Evolutionary conservation across 2,329 filamentous ascomycete species (phyloP).

Genomic region (Ascochyta pisi): DNA sequence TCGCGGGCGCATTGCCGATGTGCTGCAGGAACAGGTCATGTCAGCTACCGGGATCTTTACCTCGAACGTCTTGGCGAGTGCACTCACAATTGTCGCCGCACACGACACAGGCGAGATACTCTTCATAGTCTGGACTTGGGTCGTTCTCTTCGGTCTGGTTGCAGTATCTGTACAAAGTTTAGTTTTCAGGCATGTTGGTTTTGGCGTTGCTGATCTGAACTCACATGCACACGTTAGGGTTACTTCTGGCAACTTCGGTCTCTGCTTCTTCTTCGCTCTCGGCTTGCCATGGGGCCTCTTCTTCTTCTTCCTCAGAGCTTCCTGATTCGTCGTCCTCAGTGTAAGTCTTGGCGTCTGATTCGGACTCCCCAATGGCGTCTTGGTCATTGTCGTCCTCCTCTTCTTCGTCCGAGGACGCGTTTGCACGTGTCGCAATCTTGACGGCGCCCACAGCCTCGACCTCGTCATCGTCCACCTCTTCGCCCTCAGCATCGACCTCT

Average conservation of each 20-base stretch:
- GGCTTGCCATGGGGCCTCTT: slow-evolving; percentile 61
- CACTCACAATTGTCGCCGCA: slow-evolving; percentile 85
- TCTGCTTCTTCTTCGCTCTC: slow-evolving; percentile 63
- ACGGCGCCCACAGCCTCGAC: slow-evolving; percentile 53
- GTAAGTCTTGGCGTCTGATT: slow-evolving; percentile 47
- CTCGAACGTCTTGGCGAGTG: slow-evolving; percentile 24
- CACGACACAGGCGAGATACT: slow-evolving; percentile 75
- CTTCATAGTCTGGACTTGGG: slow-evolving; percentile 80
- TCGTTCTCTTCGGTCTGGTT: slow-evolving; percentile 82
- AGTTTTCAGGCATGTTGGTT: slow-evolving; percentile 19
- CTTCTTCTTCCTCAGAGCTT: slow-evolving; percentile 61
- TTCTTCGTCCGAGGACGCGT: slow-evolving; percentile 48
- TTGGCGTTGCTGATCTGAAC: slow-evolving; percentile 39
- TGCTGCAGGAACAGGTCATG: slow-evolving; percentile 67
- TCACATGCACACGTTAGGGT: slow-evolving; percentile 70
- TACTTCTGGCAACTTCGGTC: slow-evolving; percentile 60
- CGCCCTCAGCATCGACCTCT: slow-evolving; percentile 52
- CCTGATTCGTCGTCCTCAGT: slow-evolving; percentile 50
- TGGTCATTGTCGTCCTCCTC: slow-evolving; percentile 50
- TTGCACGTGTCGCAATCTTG: slow-evolving; percentile 47
- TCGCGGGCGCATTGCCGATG: slow-evolving; percentile 89
- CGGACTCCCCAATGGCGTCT: slow-evolving; percentile 48
- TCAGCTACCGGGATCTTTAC: slow-evolving; percentile 49
- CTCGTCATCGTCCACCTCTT: slow-evolving; percentile 60
- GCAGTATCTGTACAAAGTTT: slow-evolving; percentile 69